Base-by-base conservation (phyloP, 1,139 yeast species). In the Suhomyces bribrorum region DNA sequence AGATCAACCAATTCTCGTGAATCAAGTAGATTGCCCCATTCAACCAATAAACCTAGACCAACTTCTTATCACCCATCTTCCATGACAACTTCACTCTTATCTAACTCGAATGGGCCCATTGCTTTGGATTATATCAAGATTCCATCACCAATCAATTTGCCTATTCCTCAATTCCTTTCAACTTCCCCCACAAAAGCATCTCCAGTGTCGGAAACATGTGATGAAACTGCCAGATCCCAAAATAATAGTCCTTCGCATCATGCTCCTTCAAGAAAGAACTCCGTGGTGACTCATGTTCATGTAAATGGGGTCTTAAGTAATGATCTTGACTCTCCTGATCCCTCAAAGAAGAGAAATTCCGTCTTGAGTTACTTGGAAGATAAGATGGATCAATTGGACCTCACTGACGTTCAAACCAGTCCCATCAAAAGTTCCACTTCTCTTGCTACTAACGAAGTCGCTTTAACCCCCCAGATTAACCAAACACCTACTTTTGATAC, bases 51-150 rank as follows among this genome's bases (percentile, higher is more conserved):
- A 53, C 89, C 87, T 38, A 75, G 94, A 58, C 92, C 94, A 32
- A 84, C 90, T 0, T 83, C 90, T 7, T 85, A 83, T 54, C 90
- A 85, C 54, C 92, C 94, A 9, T 65, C 70, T 18, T 68, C 75
- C n/a, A 61, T 68, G 64, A 52, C 70, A 7, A 64, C 72, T 5
- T 55, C 68, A n/a, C 53, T 64, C 29, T 53, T 62, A 41, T 48
- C 53, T 5, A 46, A 50, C 24, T 50, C 45, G 32, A 48, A 41
- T 32, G 47, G 49, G 17, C 55, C 53, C 39, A 40, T 60, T 9
- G 54, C 64, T 6, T 50, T 57, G 27, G 72, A 66, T 24, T 63
- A 59, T 38, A 56, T 64, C 38, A 64, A 62, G 44, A 58, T 62
- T 20, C 68, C 70, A 7, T 55, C 66, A 5, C 62, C 64, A n/a